Evolutionary conservation across 1,284 basidiomycete species (phyloP).

Genomic region (Heimioporus punctisporus): DNA sequence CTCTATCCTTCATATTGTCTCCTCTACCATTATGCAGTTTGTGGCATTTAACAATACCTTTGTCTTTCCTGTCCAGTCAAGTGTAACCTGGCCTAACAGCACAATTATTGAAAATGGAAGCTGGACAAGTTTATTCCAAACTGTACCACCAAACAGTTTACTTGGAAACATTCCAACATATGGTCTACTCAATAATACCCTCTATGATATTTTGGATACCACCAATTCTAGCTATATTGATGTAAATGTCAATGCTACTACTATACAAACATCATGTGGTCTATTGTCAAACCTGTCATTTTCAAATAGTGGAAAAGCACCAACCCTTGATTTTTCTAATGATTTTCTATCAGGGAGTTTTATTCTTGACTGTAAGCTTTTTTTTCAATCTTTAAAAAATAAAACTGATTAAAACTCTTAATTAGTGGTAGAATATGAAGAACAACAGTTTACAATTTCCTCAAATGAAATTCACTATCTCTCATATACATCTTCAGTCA

Average conservation of each 20-base stretch:
- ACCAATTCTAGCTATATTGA: neutral
- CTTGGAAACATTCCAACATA: neutral
- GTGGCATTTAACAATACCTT: conserved; percentile 4
- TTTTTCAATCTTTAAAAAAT: too few species aligned
- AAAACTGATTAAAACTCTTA: too few species aligned
- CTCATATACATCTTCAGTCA: too few species aligned
- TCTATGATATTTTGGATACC: neutral
- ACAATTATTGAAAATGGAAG: neutral
- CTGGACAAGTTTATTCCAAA: neutral
- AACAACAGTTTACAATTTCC: too few species aligned
- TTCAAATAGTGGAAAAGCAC: too few species aligned
- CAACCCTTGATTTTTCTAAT: too few species aligned
- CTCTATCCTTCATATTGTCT: conserved; percentile 4
- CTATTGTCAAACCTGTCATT: too few species aligned
- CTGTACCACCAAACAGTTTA: neutral
- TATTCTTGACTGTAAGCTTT: too few species aligned
- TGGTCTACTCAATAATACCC: neutral
- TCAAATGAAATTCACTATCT: too few species aligned
- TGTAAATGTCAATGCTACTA: conserved; percentile 12
- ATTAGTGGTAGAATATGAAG: too few species aligned
- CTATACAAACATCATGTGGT: too few species aligned
- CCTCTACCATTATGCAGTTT: conserved; percentile 13
- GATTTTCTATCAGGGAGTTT: too few species aligned
- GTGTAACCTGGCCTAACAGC: neutral
- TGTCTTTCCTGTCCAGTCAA: neutral